These are phyloP conservation scores for Hypsizygus marmoreus DNA, from an alignment of 768 basidiomycete species.

Conservation along the genomic window DNA sequence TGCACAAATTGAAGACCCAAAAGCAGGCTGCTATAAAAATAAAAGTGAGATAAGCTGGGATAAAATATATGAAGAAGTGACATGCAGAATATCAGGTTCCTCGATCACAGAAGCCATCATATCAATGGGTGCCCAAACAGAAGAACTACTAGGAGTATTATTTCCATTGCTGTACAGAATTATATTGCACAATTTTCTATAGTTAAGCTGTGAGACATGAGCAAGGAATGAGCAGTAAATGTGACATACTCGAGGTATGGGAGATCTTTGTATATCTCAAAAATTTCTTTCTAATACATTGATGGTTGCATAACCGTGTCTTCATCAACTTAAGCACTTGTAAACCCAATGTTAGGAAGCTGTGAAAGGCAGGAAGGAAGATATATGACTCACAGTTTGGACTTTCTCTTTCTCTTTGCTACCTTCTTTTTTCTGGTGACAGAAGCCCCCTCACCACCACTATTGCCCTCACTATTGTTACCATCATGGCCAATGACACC, in stretches of 20 bases:
- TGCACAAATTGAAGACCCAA: constrained; percentile 1
- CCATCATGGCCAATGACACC: too few relatives aligned
- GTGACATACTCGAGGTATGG: background rate
- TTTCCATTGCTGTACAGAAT: background rate
- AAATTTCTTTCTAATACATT: background rate
- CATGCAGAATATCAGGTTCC: too few relatives aligned
- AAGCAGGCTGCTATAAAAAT: background rate
- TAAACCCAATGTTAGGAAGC: too few relatives aligned
- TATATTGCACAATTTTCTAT: background rate
- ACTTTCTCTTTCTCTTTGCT: too few relatives aligned
- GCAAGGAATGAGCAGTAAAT: background rate
- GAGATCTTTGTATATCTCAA: background rate
- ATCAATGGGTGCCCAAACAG: background rate
- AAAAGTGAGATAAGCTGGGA: too few relatives aligned
- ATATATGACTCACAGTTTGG: too few relatives aligned
- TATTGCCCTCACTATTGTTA: too few relatives aligned
- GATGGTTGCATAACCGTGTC: background rate
- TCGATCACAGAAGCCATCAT: too few relatives aligned
- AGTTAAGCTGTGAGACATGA: background rate
- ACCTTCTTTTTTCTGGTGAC: too few relatives aligned
- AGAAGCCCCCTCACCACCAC: too few relatives aligned
- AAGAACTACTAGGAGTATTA: background rate
- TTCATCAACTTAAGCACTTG: background rate
- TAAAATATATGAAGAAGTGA: too few relatives aligned
- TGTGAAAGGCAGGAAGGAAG: too few relatives aligned